Evolutionary conservation across 2,329 filamentous ascomycete genomes (phyloP).

Genomic region (Penicillium hesseltinei): DNA sequence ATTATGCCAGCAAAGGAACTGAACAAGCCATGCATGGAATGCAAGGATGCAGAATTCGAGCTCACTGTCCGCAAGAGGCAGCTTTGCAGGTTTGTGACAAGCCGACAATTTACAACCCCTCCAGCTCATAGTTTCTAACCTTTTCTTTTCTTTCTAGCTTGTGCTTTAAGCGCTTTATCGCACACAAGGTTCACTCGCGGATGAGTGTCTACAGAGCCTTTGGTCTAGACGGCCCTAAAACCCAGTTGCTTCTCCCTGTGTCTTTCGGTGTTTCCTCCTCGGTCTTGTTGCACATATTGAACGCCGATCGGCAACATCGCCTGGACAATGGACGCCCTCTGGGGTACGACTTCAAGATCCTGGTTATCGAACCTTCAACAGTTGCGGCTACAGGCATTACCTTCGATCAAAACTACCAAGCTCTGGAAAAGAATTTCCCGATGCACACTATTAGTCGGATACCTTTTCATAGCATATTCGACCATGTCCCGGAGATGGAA

Average conservation of each 20-base stretch:
- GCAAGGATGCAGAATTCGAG: conserved; percentile 50
- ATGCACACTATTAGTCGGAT: conserved; percentile 62
- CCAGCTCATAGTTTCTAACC: conserved; percentile 14
- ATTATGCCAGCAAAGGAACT: conserved; percentile 37
- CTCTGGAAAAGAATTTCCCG: conserved; percentile 61
- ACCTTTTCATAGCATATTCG: conserved; percentile 63
- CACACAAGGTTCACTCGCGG: conserved; percentile 76
- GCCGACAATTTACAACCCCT: conserved; percentile 9
- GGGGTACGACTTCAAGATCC: conserved; percentile 63
- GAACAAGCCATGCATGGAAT: conserved; percentile 54
- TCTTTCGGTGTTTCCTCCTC: conserved; percentile 82
- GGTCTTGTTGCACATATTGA: conserved; percentile 71
- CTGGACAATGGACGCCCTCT: conserved; percentile 48
- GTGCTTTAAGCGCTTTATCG: conserved; percentile 77
- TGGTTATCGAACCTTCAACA: conserved; percentile 44
- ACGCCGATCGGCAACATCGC: conserved; percentile 60
- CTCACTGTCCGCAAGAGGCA: conserved; percentile 58
- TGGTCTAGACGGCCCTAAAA: conserved; percentile 27
- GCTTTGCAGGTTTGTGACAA: conserved; percentile 55
- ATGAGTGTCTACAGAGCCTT: conserved; percentile 58
- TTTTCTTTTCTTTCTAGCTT: conserved; percentile 45
- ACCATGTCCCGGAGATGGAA: conserved; percentile 37
- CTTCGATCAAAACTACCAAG: conserved; percentile 38
- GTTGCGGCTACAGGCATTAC: conserved; percentile 22
- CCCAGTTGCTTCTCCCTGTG: conserved; percentile 70